These are phyloP conservation scores for Phallus indusiatus DNA, from an alignment of 768 basidiomycete genomes.

Conservation along the genomic window DNA sequence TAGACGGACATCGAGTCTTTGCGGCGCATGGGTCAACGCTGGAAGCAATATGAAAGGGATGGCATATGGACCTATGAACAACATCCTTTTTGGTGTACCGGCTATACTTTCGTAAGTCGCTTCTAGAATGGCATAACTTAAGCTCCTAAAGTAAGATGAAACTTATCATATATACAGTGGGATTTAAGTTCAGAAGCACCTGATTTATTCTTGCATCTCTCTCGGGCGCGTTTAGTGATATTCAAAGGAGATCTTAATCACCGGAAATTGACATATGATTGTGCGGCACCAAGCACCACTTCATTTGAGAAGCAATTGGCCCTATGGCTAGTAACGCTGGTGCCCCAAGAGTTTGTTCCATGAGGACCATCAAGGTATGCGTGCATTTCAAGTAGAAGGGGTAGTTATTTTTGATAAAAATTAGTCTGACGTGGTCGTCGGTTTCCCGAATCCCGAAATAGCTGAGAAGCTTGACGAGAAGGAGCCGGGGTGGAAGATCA, in stretches of 20 bases:
- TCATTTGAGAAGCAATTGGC: conserved; percentile 89
- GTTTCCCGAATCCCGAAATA: conserved; percentile 56
- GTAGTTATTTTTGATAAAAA: not conserved
- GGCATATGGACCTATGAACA: conserved; percentile 93
- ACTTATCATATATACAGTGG: conserved; percentile 32
- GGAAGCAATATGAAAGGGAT: conserved; percentile 95
- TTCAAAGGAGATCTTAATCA: conserved; percentile 97
- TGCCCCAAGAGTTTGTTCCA: conserved; percentile 75
- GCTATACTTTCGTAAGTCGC: conserved; percentile 62
- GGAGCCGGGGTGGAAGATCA: conserved; percentile 95
- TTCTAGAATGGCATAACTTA: no score
- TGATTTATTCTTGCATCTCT: conserved; percentile 86
- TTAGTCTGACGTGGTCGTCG: conserved; percentile 86
- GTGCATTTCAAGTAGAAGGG: not conserved
- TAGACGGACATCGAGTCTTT: conserved; percentile 2
- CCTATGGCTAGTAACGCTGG: conserved; percentile 85
- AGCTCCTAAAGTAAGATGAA: not conserved
- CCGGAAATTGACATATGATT: conserved; percentile 82
- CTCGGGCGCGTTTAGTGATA: conserved; percentile 79
- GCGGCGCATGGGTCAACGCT: conserved; percentile 67
- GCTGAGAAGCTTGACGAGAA: conserved; percentile 75
- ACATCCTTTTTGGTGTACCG: conserved; percentile 94
- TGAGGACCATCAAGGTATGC: conserved; percentile 75
- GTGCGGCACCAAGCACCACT: conserved; percentile 76
- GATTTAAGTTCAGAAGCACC: conserved; percentile 76